A percentile compares a stretch with the other conserved stretches of the same genome.
Conservation (phyloP, 495 filamentous ascomycete species). For the Cercophora sp. region DNA sequence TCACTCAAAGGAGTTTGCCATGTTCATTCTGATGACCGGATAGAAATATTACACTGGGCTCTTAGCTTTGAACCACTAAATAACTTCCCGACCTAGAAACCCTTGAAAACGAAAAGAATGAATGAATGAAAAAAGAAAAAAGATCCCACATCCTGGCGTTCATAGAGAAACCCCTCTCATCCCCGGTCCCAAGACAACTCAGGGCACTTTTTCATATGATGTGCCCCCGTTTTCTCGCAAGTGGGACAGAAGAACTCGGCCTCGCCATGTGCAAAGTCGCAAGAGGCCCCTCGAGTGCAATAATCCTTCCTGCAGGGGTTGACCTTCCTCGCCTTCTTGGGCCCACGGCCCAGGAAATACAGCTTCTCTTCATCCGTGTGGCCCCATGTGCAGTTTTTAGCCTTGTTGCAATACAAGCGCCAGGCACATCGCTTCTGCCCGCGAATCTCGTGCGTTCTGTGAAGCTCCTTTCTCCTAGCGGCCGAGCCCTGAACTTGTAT, state of each 20-base stretch:
- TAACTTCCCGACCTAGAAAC: too few relatives aligned
- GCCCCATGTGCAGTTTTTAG: constrained; percentile 1
- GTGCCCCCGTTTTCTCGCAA: not conserved
- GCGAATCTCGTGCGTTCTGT: not conserved
- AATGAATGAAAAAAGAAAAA: not conserved
- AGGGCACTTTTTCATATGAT: not conserved
- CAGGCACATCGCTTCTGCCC: not conserved
- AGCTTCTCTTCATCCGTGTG: constrained; percentile 8
- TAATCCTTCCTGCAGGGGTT: not conserved
- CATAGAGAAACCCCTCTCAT: not conserved
- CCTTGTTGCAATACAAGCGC: constrained; percentile 6
- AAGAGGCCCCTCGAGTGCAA: not conserved
- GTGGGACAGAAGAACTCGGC: constrained; percentile 15
- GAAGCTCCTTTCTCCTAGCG: not conserved
- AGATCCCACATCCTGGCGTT: not conserved
- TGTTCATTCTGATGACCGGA: too few relatives aligned
- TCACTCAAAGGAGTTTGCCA: too few relatives aligned
- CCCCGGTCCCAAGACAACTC: not conserved
- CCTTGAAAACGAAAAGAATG: too few relatives aligned
- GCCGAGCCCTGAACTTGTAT: not conserved
- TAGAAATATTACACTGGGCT: too few relatives aligned
- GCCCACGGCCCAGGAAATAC: not conserved
- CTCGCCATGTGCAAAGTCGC: constrained; percentile 1
- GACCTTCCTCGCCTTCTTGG: not conserved
- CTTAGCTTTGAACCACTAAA: too few relatives aligned